phyloP scores from a whole-genome alignment of 345 rosid genomes.

The Brassica carinata region DNA sequence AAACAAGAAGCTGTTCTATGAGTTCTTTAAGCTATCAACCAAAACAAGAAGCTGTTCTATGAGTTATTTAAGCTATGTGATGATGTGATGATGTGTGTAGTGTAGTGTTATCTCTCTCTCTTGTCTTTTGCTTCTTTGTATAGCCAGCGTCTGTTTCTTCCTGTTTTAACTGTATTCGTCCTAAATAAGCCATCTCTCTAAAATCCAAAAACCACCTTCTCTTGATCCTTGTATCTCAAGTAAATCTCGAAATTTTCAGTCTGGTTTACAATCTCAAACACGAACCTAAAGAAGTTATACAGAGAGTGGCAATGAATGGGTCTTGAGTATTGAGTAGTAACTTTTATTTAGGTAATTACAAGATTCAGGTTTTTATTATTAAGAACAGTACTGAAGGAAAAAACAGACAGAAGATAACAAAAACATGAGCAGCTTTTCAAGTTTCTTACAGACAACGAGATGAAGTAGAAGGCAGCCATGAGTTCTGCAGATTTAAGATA shows the following conservation, averaged over 20 bases:
- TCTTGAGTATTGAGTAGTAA: background rate
- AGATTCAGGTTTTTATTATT: constrained; percentile 6
- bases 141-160: constrained; percentile 13
- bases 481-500: constrained; percentile 34
- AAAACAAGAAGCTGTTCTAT: constrained; percentile 20
- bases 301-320: background rate
- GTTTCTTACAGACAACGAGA: background rate
- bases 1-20: constrained; percentile 23
- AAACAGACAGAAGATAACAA: background rate
- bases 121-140: constrained; percentile 24
- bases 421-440: background rate
- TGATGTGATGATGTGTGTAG: constrained; percentile 11
- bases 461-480: constrained; percentile 20
- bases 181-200: constrained; percentile 15
- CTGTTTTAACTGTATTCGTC: constrained; percentile 14
- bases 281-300: too few relatives aligned
- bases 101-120: constrained; percentile 4
- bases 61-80: constrained; percentile 13
- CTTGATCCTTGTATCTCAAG: background rate
- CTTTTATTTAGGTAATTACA: constrained; percentile 9
- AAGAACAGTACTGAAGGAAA: background rate
- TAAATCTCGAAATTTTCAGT: constrained; percentile 2
- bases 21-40: background rate
- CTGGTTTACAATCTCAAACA: background rate
- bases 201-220: constrained; percentile 11